Base-by-base conservation (phyloP, 2,329 filamentous ascomycete species). In the Aureobasidium pullulans region DNA sequence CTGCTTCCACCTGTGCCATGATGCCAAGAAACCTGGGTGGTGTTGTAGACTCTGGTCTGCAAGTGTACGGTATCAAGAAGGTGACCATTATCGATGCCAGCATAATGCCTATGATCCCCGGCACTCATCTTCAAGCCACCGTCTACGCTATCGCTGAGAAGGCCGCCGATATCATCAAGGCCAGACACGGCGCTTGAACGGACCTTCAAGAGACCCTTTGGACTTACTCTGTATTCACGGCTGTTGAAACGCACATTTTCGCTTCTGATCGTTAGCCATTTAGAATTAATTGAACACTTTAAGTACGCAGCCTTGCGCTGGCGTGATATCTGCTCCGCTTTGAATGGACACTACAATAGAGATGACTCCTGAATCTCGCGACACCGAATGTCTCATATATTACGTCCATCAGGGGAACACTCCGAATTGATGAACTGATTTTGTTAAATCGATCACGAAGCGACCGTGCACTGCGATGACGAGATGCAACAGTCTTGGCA, bases 71-170 rank as follows among this genome's bases (percentile, higher is more conserved):
- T 5, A 66, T 66, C 15, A 42, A 52, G 13, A 72, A 71, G 53
- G 65, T 74, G 9, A 66, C 71, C 47, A 67, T 73, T 2, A 68
- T 69, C 7, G 71, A 74, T 66, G 71, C 71, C 32, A 70, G 69
- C 42, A 62, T 71, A 1, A 64, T 74, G 10, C 66, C 66, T 29
- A 65, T 64, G 56, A 69, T 73, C 52, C 67, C 71, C 10, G 67
- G 66, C 39, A 71, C 70, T 15, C 72, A 74, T 68, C 60, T 72
- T 46, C 70, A 64, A 50, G 66, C 67, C 7, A 73, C 65, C 13
- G 66, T 75, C 2, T 74, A 74, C 62, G 72, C 72, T 9, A 60
- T 73, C 59, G 72, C 72, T 28, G 71, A 71, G 50, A 73, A 65
- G 63, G 68, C 71, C 44, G 66, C 65, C 6, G 69, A 71, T 53